Conservation (phyloP, 352 stramenopile genomes). For the Albugo candida region DNA sequence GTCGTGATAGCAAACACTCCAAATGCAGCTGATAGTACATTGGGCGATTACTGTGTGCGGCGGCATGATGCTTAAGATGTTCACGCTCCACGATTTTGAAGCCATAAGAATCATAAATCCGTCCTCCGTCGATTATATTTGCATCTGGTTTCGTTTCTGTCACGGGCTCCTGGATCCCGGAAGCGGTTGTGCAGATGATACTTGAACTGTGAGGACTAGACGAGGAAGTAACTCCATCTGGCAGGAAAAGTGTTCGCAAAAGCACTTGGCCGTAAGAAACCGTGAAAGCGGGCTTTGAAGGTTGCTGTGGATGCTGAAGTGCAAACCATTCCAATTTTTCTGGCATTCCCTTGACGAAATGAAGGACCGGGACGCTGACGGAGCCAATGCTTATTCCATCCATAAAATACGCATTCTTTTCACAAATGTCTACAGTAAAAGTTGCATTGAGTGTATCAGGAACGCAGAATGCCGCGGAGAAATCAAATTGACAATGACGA, state of each 20-base stretch:
- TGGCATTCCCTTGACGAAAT: slow-evolving; percentile 35
- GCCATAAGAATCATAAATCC: slow-evolving; percentile 22
- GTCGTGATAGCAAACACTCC: slow-evolving; percentile 17
- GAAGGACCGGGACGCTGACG: slow-evolving; percentile 16
- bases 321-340: slow-evolving; percentile 39
- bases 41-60: slow-evolving; percentile 2
- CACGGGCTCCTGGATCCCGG: slow-evolving; percentile 18
- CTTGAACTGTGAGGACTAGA: slow-evolving; percentile 18
- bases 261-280: slow-evolving; percentile 18
- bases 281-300: slow-evolving; percentile 4
- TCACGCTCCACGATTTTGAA: slow-evolving; percentile 22
- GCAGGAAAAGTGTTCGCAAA: slow-evolving; percentile 36
- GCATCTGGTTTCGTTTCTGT: slow-evolving; percentile 4
- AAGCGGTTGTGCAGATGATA: slow-evolving; percentile 17
- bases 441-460: slow-evolving; percentile 21
- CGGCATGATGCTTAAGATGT: background rate
- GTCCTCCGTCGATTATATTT: slow-evolving; percentile 1
- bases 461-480: slow-evolving; percentile 19
- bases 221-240: slow-evolving; percentile 23
- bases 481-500: slow-evolving; percentile 23
- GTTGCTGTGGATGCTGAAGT: slow-evolving; percentile 7
- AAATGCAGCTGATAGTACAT: slow-evolving; percentile 29
- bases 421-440: slow-evolving; percentile 23
- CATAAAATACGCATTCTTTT: slow-evolving; percentile 13
- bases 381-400: slow-evolving; percentile 15